Evolutionary conservation across 164 flowering plant species (phyloP), one percentile per base, ranked within the genome.

Genomic region (Stephania yunnanensis): DNA sequence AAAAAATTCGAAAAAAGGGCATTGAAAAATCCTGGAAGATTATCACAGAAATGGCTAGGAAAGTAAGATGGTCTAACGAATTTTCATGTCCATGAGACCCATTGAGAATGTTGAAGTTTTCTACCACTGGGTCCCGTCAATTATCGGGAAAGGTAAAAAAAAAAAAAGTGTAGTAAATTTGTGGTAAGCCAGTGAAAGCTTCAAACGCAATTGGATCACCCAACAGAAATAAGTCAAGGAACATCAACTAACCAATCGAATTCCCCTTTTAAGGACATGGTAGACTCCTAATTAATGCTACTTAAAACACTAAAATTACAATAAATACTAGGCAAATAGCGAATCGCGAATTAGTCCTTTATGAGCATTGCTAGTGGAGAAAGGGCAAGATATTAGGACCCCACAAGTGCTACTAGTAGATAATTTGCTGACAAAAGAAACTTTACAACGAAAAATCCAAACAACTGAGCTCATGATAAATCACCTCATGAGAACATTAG

Each of bases 401-500:
- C 64, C 6, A 19, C 64, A 58, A n/a, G 20, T 15, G 64, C 17
- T 58, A 50, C 15, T 50, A 15, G 15, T 7, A 15, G 55, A 50
- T 15, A 50, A 50, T 50, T 50, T 50, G 11, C 55, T 58, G 0
- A 58, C 64, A 70, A 70, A 53, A 52, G 68, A 65, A 65, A 22
- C 42, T 20, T 65, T 52, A 48, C 61, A 36, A 36, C 42, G 48
- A 20, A 11, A 36, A 36, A 48, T 48, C 6, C 55, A 71, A 3
- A 15, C 19, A 58, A 58, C 0, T 15, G 64, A 58, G 64, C 11
- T 31, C 25, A 5, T 15, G 8, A 6, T 13, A 9, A 61, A 46
- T n/a, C 81, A 95, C 99, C 98, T 92, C 91, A 90, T 85, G 10
- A 86, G 63, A 73, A 95, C 74, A 82, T 95, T 95, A 67, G 88